Base-by-base conservation (phyloP, 805 yeast genomes). In the Candida vaughaniae region DNA sequence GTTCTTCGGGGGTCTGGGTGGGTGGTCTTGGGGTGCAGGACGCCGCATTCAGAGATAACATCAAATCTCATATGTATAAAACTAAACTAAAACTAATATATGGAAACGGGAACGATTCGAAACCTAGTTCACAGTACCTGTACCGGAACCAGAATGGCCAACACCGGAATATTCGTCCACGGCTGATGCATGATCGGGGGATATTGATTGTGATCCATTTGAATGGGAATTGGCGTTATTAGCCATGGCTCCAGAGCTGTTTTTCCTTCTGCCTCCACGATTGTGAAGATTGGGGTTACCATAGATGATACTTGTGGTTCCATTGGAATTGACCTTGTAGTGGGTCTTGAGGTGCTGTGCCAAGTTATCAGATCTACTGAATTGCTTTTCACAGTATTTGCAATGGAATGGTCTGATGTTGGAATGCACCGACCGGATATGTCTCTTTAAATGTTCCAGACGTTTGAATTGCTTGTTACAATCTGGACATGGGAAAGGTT, bases 271-370 rank as follows among this genome's bases (percentile, higher is more conserved):
- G n/a, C 50, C 47, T 5, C 50, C 51, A 26, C 53, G 33, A 36
- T 42, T 43, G 36, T 45, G 51, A 19, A 41, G 23, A 25, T 50
- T 53, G 5, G 58, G 58, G 25, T 53, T 53, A 9, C 58, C 58
- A 31, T 51, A 49, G 17, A 53, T 51, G 6, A 51, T 48, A n/a
- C 51, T 43, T 2, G 58, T 50, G 5, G 52, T 75, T 11, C 69
- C 69, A 36, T 59, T 56, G 7, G 55, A 42, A 36, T 61, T 55
- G 29, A 55, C 26, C 38, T 58, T 60, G 46, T 59, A 61, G 39
- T 67, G 73, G 5, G 73, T 67, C 47, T 67, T 67, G 46, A 65
- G 57, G 43, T 67, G 73, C 43, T 67, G 73, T 5, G 71, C 71
- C 52, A 67, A 58, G 42, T 67, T 67, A 46, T 67, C 73, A 5